Evolutionary conservation across 2,329 filamentous ascomycete genomes (phyloP).

Genomic region (Fusarium guadeloupense): DNA sequence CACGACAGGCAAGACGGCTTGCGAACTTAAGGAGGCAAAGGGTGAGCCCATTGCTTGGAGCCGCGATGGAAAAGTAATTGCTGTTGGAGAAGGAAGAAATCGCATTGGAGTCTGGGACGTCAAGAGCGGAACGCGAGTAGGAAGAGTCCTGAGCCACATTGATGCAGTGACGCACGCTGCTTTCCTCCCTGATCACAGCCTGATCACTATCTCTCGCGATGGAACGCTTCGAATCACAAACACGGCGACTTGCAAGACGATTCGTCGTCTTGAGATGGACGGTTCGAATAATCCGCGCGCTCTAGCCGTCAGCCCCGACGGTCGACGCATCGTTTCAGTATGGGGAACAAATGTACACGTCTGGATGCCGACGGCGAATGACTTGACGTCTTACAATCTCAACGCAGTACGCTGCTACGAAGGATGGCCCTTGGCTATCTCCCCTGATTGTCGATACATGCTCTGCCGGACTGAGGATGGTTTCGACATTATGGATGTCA

Average conservation of each 20-base stretch:
- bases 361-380: slow-evolving; percentile 48
- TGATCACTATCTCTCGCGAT: slow-evolving; percentile 52
- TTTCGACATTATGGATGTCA: slow-evolving; percentile 53
- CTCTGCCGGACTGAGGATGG: slow-evolving; percentile 53
- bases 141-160: slow-evolving; percentile 49
- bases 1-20: slow-evolving; percentile 43
- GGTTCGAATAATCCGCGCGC: slow-evolving; percentile 45
- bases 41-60: slow-evolving; percentile 48
- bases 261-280: slow-evolving; percentile 50
- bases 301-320: slow-evolving; percentile 48
- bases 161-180: slow-evolving; percentile 51
- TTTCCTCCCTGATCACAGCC: slow-evolving; percentile 45
- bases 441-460: slow-evolving; percentile 51
- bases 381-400: slow-evolving; percentile 50
- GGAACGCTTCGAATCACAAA: slow-evolving; percentile 52
- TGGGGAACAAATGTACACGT: slow-evolving; percentile 52
- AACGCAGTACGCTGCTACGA: slow-evolving; percentile 47
- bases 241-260: slow-evolving; percentile 46
- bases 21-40: slow-evolving; percentile 46
- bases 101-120: slow-evolving; percentile 49
- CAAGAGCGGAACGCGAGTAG: slow-evolving; percentile 41
- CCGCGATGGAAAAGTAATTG: slow-evolving; percentile 44
- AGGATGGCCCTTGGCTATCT: slow-evolving; percentile 54
- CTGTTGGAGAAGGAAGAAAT: slow-evolving; percentile 43
- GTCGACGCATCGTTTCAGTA: slow-evolving; percentile 48